Conservation (phyloP, 495 filamentous ascomycete genomes). For the Neurospora tetraspora region DNA sequence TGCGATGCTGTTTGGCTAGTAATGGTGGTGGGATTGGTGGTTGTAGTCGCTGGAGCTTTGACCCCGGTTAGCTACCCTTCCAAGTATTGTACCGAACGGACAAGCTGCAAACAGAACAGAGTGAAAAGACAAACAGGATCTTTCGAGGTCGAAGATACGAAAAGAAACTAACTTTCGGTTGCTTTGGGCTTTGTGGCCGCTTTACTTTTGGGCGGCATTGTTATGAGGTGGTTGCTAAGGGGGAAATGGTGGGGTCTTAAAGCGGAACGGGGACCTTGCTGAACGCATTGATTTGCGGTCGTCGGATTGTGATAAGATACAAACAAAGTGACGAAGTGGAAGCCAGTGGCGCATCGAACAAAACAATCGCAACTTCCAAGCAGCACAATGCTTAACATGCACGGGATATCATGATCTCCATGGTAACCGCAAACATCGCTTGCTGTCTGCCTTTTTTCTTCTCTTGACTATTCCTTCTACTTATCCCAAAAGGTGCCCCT, state of each 20-base stretch:
- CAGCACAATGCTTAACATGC: not conserved
- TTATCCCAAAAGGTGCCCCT: not conserved
- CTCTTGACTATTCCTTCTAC: not conserved
- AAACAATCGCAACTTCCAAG: not conserved
- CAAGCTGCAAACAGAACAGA: not conserved
- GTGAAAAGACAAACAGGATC: not conserved
- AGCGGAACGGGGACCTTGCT: not conserved
- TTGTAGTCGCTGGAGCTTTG: not conserved
- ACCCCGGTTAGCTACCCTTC: not conserved
- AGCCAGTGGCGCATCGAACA: not conserved
- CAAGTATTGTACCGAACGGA: not conserved
- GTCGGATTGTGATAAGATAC: not conserved
- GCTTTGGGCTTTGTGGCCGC: slow-evolving; percentile 21
- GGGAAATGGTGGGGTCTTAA: not conserved
- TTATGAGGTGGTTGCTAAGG: slow-evolving; percentile 7
- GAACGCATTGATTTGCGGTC: not conserved
- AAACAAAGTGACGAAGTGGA: not conserved
- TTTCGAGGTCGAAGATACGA: not conserved
- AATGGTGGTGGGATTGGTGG: not conserved
- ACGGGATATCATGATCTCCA: not conserved
- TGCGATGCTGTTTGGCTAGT: not conserved
- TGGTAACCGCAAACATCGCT: not conserved
- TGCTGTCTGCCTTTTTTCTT: not conserved
- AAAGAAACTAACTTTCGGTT: slow-evolving; percentile 13
- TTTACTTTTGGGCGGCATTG: slow-evolving; percentile 28